phyloP scores from a whole-genome alignment of 164 flowering plant species.

The Piper betle region DNA sequence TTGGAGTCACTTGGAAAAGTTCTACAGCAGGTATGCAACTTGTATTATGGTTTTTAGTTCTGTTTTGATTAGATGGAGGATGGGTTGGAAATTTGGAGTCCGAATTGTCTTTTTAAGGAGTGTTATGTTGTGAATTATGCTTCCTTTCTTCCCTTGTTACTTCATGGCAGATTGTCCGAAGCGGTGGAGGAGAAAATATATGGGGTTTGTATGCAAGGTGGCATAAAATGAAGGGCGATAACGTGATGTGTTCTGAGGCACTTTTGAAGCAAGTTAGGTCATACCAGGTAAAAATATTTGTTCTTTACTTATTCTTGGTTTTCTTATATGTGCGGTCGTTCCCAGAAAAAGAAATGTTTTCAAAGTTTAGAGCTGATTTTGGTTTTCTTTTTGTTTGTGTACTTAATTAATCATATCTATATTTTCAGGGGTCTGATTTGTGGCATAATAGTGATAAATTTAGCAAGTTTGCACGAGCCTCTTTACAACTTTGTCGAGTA shows the following conservation, averaged over 20 bases:
- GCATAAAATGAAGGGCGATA: constrained; percentile 81
- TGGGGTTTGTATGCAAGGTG: constrained; percentile 97
- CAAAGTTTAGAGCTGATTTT: too few species aligned
- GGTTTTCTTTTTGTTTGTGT: too few species aligned
- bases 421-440: constrained; percentile 62
- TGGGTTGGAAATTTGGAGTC: too few species aligned
- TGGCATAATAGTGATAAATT: constrained; percentile 56
- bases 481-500: constrained; percentile 66
- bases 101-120: too few species aligned
- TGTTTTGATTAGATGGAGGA: neutral
- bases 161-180: constrained; percentile 41
- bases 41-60: neutral
- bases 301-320: neutral
- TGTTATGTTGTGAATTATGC: neutral
- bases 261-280: constrained; percentile 87
- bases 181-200: constrained; percentile 39
- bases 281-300: constrained; percentile 43
- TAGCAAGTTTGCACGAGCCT: constrained; percentile 58
- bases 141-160: neutral
- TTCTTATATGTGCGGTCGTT: neutral
- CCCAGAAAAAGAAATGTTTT: neutral
- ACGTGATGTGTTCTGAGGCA: constrained; percentile 82
- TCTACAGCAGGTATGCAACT: constrained; percentile 43
- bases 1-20: constrained; percentile 57
- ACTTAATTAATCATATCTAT: neutral